Evolutionary conservation across 768 basidiomycete species (phyloP), one percentile per base, ranked within the genome.

Genomic region (Coprinopsis sp.): DNA sequence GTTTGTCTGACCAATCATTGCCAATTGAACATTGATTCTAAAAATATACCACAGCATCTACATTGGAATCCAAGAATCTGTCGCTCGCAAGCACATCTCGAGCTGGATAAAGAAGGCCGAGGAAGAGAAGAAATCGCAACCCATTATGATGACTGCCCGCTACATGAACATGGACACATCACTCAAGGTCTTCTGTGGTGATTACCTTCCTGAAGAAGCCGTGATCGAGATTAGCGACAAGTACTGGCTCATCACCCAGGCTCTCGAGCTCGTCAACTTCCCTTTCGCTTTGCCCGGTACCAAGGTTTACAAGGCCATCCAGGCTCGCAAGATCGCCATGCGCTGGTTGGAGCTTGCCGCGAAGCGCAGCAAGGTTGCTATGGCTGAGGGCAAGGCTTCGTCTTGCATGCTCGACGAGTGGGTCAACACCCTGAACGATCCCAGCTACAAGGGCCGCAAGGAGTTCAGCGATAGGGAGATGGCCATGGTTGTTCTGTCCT

Each of bases 261-360:
- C 96, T 2, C 84, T 99, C 33, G 91, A 99, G 63, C 86, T 99
- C 45, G 96, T 99, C 73, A 99, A 99, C 73, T 98, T 99, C 73
- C 96, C 96, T 13, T 68, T 98, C 51, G 84, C 95, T 13, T 58
- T 96, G 29, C 96, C 96, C 16, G 96, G 96, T 23, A 98, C 96
- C 30, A 98, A 98, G 63, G 82, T 98, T 45, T 98, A 87, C 68
- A 87, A 82, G 55, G 96, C 95, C 2, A 84, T 92, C 54, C 84
- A 93, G 64, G 87, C 91, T 2, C 83, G 94, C 61, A 96, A 95
- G 62, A 71, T 75, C 36, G 90, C 91, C 14, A 77, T 92, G 70
- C 70, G 77, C 53, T 87, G 84, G 81, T 73, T 97, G 36, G 77
- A 79, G 58, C 68, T 83, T 49, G 93, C 93, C 27, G 90, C 92